Conservation (phyloP, 805 yeast genomes). For the Nakazawaea pomicola region DNA sequence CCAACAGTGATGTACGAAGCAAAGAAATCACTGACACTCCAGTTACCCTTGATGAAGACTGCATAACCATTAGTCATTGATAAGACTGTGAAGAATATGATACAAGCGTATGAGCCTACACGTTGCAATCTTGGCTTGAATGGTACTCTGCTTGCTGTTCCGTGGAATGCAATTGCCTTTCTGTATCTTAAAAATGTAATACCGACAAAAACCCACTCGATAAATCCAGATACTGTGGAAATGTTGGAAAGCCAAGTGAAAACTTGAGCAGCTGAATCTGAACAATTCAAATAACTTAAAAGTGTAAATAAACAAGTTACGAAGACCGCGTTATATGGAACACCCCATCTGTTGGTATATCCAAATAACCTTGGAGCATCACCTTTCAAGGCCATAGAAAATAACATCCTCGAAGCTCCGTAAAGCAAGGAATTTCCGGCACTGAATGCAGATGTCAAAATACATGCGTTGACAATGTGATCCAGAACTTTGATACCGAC, state of each 20-base stretch:
- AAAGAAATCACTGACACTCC: conserved; percentile 51
- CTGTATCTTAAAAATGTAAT: conserved; percentile 59
- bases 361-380: conserved; percentile 33
- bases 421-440: conserved; percentile 41
- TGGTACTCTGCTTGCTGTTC: conserved; percentile 47
- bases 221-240: conserved; percentile 62
- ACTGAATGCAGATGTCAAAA: conserved; percentile 54
- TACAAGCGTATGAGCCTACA: conserved; percentile 48
- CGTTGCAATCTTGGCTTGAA: conserved; percentile 54
- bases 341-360: conserved; percentile 57
- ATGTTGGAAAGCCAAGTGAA: conserved; percentile 68
- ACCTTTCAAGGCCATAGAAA: conserved; percentile 34
- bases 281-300: conserved; percentile 64
- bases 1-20: conserved; percentile 71
- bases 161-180: conserved; percentile 53
- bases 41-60: conserved; percentile 47
- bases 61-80: conserved; percentile 69
- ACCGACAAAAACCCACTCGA: conserved; percentile 55
- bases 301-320: conserved; percentile 44
- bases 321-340: conserved; percentile 54
- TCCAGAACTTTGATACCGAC: conserved; percentile 56
- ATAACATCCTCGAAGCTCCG: conserved; percentile 37
- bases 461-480: conserved; percentile 58
- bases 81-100: conserved; percentile 43
- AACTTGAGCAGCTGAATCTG: conserved; percentile 50